Evolutionary conservation across 306 rosid genomes (phyloP), one percentile per base, ranked within the genome.

Genomic region (Alnus glutinosa): DNA sequence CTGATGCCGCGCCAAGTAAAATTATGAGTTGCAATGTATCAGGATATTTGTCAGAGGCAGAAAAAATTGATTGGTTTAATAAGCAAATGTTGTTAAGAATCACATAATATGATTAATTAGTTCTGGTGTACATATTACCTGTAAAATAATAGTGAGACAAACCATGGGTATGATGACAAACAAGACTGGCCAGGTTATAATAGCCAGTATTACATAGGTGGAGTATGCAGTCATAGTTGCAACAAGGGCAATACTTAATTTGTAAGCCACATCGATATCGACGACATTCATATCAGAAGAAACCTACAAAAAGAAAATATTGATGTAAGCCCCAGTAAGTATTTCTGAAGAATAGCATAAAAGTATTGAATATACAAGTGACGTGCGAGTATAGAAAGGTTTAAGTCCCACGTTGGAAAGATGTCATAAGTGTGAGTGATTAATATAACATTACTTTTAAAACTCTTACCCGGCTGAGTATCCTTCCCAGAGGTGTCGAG

Each of bases 401-500:
- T 23, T 23, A 23, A 34, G 37, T 34, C 37, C 37, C 37, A 34
- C 37, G 2, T 34, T 34, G 2, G 2, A 34, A 34, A 34, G 37
- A 34, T 34, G 37, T 34, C 37, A 34, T 34, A 34, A 34, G 37
- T 34, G 37, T 34, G 37, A 34, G 37, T 34, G 2, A 34, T 34
- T 34, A 1, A 34, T 34, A 34, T 34, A 34, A 34, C 2, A 34
- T 32, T 13, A 23, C 18, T 16, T 48, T 14, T 75, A 19, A 55
- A 37, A 74, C 54, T 47, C 87, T 75, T 75, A 90, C 94, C 89
- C 90, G 80, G 39, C 85, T 87, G 37, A 90, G 90, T 79, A 90
- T 85, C 82, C 92, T 90, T 83, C 94, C 94, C 79, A 87, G 48
- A 28, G 92, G 92, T 9, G 94, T 90, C 7, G 92, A 88, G 79